Conservation (phyloP, 208 protist genomes). For the Acanthamoeba sp. region DNA sequence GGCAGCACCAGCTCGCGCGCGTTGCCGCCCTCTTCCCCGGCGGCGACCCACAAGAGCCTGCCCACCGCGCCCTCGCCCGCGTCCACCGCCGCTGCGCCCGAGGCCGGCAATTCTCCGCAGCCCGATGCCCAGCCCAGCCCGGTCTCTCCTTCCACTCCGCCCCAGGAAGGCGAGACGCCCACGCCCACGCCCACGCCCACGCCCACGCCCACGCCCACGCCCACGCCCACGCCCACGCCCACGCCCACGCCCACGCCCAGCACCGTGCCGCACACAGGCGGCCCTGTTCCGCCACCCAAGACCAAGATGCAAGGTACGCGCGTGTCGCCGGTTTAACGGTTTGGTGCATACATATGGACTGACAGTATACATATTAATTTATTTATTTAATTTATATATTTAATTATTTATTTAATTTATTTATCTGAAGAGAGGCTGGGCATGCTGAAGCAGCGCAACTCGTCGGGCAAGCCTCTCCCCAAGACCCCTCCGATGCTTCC, state of each 20-base stretch:
- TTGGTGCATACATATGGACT: too few species aligned
- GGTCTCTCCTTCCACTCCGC: background rate
- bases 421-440: background rate
- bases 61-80: background rate
- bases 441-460: slow-evolving; percentile 16
- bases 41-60: background rate
- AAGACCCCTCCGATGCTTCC: background rate
- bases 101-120: background rate
- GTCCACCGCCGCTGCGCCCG: background rate
- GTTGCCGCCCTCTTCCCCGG: background rate
- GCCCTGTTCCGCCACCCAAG: background rate
- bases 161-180: background rate
- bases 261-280: background rate
- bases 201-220: too few species aligned
- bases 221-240: background rate
- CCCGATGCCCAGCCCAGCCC: background rate
- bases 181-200: too few species aligned
- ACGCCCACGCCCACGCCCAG: background rate
- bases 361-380: too few species aligned
- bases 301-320: background rate
- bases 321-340: too few species aligned
- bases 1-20: background rate
- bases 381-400: too few species aligned
- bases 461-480: background rate
- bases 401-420: too few species aligned